These are phyloP conservation scores for Chlamydomonas incerta DNA, from an alignment of 139 green algal species.

Conservation along the genomic window DNA sequence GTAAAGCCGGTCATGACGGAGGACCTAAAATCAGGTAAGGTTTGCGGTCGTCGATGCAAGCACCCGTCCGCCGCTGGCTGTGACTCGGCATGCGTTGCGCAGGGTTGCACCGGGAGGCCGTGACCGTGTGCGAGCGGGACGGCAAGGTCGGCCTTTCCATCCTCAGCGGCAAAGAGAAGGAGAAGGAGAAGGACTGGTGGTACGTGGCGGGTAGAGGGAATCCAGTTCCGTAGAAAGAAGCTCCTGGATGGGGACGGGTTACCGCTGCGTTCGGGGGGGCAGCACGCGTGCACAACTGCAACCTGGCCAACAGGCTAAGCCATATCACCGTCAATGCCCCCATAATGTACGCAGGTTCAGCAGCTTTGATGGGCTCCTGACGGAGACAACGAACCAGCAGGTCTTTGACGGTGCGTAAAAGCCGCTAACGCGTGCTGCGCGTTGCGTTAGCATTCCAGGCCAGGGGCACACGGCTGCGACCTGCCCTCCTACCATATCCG, in stretches of 20 bases:
- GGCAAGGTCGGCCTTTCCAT: neutral
- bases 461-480: too few species aligned
- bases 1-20: constrained; percentile 25
- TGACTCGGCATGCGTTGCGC: too few species aligned
- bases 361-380: constrained; percentile 8
- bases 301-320: too few species aligned
- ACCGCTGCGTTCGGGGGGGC: too few species aligned
- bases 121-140: neutral
- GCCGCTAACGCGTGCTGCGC: too few species aligned
- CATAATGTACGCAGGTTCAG: neutral
- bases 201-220: neutral
- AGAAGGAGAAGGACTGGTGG: neutral
- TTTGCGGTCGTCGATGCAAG: too few species aligned
- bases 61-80: too few species aligned
- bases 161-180: neutral
- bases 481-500: too few species aligned
- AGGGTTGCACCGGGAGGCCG: neutral
- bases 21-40: neutral
- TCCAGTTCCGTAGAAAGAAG: too few species aligned
- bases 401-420: constrained; percentile 6
- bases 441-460: neutral
- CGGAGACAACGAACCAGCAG: constrained; percentile 20
- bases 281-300: too few species aligned
- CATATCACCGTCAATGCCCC: too few species aligned
- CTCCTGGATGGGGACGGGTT: too few species aligned